These are phyloP conservation scores for Pouteria glomerata DNA, from an alignment of 148 eudicot genomes.

Conservation along the genomic window DNA sequence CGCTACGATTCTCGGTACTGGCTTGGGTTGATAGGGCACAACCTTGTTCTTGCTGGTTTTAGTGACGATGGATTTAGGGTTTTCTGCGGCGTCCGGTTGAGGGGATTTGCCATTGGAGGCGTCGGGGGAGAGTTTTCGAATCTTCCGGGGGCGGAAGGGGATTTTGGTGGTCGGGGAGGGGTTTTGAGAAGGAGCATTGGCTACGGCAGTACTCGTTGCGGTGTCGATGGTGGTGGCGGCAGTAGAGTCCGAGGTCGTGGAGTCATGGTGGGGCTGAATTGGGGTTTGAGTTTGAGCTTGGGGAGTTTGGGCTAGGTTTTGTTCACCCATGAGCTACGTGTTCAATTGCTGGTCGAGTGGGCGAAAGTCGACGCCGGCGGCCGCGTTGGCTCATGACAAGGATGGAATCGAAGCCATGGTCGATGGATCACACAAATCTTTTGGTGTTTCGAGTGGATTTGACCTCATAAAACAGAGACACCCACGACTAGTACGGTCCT, in stretches of 20 bases:
- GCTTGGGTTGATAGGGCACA: slow-evolving; percentile 3
- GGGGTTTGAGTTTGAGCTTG: too few species aligned
- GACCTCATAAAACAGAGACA: too few species aligned
- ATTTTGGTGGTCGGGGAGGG: slow-evolving; percentile 27
- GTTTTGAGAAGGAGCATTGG: slow-evolving; percentile 18
- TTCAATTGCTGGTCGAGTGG: too few species aligned
- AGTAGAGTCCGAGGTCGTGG: background rate
- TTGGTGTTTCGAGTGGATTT: too few species aligned
- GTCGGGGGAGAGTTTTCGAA: slow-evolving; percentile 37
- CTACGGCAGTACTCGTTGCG: background rate
- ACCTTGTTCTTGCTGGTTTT: slow-evolving; percentile 14
- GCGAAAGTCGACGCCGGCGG: too few species aligned
- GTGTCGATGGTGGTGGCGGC: background rate
- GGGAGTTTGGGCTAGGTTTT: too few species aligned
- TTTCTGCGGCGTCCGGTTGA: background rate
- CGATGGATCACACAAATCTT: too few species aligned
- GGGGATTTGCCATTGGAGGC: slow-evolving; percentile 2
- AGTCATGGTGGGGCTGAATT: slow-evolving; percentile 8
- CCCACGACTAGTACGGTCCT: too few species aligned
- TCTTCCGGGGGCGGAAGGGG: slow-evolving; percentile 46
- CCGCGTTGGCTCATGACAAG: too few species aligned
- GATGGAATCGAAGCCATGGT: too few species aligned
- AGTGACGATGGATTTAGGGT: slow-evolving; percentile 4
- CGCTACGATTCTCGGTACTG: slow-evolving; percentile 6
- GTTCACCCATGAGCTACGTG: too few species aligned